phyloP scores from a whole-genome alignment of 208 protist genomes.

The Leptomonas pyrrhocoris region DNA sequence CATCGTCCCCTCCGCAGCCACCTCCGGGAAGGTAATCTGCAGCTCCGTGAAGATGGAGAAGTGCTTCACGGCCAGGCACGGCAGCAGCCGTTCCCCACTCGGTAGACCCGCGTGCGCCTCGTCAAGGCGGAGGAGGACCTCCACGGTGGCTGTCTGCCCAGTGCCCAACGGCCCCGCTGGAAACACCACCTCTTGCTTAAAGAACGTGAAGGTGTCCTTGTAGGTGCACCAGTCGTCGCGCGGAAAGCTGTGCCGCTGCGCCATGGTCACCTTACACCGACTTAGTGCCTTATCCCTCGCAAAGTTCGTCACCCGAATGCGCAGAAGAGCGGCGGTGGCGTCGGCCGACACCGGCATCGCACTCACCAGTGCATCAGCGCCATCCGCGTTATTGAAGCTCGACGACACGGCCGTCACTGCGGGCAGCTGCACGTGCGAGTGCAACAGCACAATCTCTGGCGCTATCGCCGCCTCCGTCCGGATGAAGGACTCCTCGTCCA shows the following conservation, averaged over 20 bases:
- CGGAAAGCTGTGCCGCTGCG: not conserved
- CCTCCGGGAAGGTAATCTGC: slow-evolving; percentile 1
- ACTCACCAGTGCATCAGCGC: too few species aligned
- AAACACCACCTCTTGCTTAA: not conserved
- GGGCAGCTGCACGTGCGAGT: not conserved
- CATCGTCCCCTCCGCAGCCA: slow-evolving; percentile 5
- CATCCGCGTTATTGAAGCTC: too few species aligned
- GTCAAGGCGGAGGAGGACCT: not conserved
- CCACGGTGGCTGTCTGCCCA: slow-evolving; percentile 1
- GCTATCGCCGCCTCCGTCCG: slow-evolving; percentile 12
- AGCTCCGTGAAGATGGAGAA: not conserved
- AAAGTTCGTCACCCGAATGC: slow-evolving; percentile 2
- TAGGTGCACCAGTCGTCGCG: not conserved
- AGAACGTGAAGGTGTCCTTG: not conserved
- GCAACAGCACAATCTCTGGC: slow-evolving; percentile 1
- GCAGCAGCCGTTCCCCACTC: not conserved
- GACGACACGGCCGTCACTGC: not conserved
- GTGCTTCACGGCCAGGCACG: not conserved
- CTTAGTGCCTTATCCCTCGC: not conserved
- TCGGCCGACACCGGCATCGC: not conserved
- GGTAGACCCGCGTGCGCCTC: not conserved
- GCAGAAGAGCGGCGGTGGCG: not conserved
- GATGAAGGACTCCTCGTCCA: slow-evolving; percentile 16
- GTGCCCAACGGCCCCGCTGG: not conserved
- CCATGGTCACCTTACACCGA: not conserved